A percentile compares a stretch with the other conserved stretches of the same genome.
These are phyloP conservation scores for Taphrina flavorubra DNA, from an alignment of 1,139 yeast genomes.

Conservation along the genomic window DNA sequence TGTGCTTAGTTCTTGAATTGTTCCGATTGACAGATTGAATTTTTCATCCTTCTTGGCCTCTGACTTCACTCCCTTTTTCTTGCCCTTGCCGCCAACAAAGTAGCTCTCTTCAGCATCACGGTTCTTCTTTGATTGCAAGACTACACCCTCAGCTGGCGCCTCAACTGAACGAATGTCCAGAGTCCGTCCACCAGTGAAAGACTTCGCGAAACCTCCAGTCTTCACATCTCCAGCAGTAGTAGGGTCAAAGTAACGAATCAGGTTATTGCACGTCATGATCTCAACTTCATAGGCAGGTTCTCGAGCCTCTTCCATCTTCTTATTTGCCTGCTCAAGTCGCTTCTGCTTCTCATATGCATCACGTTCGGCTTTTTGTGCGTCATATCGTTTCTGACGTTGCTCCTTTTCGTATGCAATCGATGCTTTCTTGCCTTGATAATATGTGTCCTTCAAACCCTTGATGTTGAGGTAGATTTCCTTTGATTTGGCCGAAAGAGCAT, in stretches of 20 bases:
- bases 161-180: slow-evolving; percentile 50
- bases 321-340: slow-evolving; percentile 56
- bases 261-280: slow-evolving; percentile 71
- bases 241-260: slow-evolving; percentile 79
- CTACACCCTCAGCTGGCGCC: slow-evolving; percentile 51
- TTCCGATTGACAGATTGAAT: slow-evolving; percentile 79
- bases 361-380: slow-evolving; percentile 62
- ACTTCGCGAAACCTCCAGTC: slow-evolving; percentile 39
- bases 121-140: slow-evolving; percentile 58
- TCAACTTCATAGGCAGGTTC: slow-evolving; percentile 84
- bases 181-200: slow-evolving; percentile 42
- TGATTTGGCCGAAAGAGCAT: slow-evolving; percentile 69
- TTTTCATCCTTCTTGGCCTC: slow-evolving; percentile 55
- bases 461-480: slow-evolving; percentile 70
- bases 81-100: slow-evolving; percentile 62
- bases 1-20: slow-evolving; percentile 77
- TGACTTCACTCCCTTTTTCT: slow-evolving; percentile 57
- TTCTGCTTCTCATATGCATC: slow-evolving; percentile 52
- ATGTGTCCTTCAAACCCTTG: slow-evolving; percentile 69
- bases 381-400: slow-evolving; percentile 62
- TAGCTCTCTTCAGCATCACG: slow-evolving; percentile 64
- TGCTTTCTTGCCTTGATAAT: slow-evolving; percentile 67
- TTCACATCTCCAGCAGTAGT: slow-evolving; percentile 61
- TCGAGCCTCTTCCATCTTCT: slow-evolving; percentile 72
- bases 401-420: slow-evolving; percentile 70